Conservation (phyloP, 2,329 filamentous ascomycete species). For the Cladophialophora bantiana region DNA sequence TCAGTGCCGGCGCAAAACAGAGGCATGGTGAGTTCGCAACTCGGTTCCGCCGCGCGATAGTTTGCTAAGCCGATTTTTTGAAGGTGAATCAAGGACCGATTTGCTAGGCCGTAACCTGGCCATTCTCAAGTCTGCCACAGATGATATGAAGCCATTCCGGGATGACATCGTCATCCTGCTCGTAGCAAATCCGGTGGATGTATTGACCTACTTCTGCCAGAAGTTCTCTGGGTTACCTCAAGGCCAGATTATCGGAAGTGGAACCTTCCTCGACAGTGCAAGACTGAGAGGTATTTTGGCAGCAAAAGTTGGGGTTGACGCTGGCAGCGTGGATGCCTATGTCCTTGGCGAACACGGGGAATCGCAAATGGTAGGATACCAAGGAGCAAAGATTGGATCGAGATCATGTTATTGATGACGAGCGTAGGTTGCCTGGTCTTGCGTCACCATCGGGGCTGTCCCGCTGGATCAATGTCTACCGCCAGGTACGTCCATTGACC, state of each 20-base stretch:
- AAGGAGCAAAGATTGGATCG: background rate
- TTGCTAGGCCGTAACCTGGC: constrained; percentile 58
- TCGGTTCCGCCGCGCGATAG: background rate
- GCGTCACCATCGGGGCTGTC: constrained; percentile 52
- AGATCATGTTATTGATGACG: constrained; percentile 10
- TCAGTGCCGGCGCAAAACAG: constrained; percentile 63
- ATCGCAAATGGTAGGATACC: constrained; percentile 51
- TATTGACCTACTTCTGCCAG: constrained; percentile 60
- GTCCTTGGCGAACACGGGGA: constrained; percentile 60
- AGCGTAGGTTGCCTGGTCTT: constrained; percentile 53
- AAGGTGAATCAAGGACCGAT: constrained; percentile 55
- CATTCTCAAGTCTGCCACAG: constrained; percentile 57
- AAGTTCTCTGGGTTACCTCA: constrained; percentile 57
- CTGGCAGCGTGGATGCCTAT: constrained; percentile 50
- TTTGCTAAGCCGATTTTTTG: constrained; percentile 12
- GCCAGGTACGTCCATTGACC: constrained; percentile 41
- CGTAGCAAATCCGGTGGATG: constrained; percentile 63
- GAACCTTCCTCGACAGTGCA: constrained; percentile 62
- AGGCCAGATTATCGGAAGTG: constrained; percentile 60
- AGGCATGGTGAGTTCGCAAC: constrained; percentile 44
- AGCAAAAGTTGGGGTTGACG: constrained; percentile 41
- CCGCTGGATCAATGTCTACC: constrained; percentile 49
- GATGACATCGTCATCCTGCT: constrained; percentile 58
- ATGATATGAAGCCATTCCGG: constrained; percentile 58
- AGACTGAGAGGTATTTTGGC: constrained; percentile 46